Conservation (phyloP, 2,329 filamentous ascomycete species). For the Aspergillus eucalypticola region DNA sequence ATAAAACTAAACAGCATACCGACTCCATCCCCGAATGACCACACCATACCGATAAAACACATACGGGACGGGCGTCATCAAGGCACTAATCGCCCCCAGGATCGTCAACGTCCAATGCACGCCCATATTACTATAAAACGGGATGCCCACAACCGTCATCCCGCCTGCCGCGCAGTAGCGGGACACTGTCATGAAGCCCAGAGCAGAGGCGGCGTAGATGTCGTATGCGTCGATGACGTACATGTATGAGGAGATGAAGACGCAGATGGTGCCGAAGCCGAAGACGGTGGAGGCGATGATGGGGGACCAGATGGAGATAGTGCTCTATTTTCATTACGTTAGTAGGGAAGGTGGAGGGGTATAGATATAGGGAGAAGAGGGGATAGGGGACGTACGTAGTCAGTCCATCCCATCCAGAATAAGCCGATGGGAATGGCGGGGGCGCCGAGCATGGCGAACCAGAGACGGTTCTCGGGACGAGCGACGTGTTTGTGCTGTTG, state of each 20-base stretch:
- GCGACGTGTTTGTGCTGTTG: constrained; percentile 13
- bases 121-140: constrained; percentile 46
- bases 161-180: constrained; percentile 45
- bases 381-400: constrained; percentile 20
- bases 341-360: background rate
- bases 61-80: constrained; percentile 48
- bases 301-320: constrained; percentile 54
- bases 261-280: constrained; percentile 52
- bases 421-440: constrained; percentile 54
- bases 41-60: constrained; percentile 27
- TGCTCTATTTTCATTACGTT: constrained; percentile 31
- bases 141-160: constrained; percentile 38
- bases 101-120: constrained; percentile 48
- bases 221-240: constrained; percentile 62
- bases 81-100: constrained; percentile 39
- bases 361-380: no score
- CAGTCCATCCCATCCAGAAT: constrained; percentile 63
- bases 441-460: constrained; percentile 55
- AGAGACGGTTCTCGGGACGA: constrained; percentile 57
- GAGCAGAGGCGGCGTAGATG: constrained; percentile 52
- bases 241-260: constrained; percentile 56
- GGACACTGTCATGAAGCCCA: constrained; percentile 47
- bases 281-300: constrained; percentile 55
- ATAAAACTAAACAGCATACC: constrained; percentile 15
- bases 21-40: constrained; percentile 24